Base-by-base conservation (phyloP, 2,329 filamentous ascomycete species). In the Talaromyces sp. region DNA sequence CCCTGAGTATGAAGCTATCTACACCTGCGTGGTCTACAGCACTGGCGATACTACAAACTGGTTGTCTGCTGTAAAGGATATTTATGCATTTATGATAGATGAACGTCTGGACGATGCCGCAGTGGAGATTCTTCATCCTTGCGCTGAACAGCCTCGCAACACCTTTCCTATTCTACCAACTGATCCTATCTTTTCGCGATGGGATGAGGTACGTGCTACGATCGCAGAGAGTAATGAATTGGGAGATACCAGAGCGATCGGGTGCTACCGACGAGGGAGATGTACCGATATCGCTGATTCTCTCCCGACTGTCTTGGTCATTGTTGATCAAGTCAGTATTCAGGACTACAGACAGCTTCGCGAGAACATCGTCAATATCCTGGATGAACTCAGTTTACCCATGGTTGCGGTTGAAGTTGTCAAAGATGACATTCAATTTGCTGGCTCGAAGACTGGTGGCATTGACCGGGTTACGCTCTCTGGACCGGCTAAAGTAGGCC, bases 391-490 rank as follows among this genome's bases (percentile, higher is more conserved):
- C 17, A 13, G 4, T 22, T 36, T 46, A 2, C 29, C 39, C 10
- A 43, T 41, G 35, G 44, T 47, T 9, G 49, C 49, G 1, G 49
- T 52, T 1, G 44, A 47, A n/a, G 43, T 52, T 29, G 20, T 42
- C 14, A 51, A 46, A n/a, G 49, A 51, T 14, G 22, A 41, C 8
- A 14, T 36, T 16, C 33, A 16, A 17, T 14, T 16, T 7, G 33
- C n/a, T 17, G 14, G 14, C 33, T 36, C 33, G 13, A 36, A 2
- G 3, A 36, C 4, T 17, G 13, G 3, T n/a, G 33, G 33, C n/a
- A 2, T 36, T 8, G n/a, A 36, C 33, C n/a, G 13, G 2, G 33
- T 16, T 7, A 11, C 8, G 2, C 13, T 36, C 2, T 41, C 39
- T 22, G 43, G 43, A 13, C 19, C 7, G 16, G 29, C 43, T 3